Evolutionary conservation across 495 filamentous ascomycete genomes (phyloP).

Genomic region (Jackrogersella multiformis): DNA sequence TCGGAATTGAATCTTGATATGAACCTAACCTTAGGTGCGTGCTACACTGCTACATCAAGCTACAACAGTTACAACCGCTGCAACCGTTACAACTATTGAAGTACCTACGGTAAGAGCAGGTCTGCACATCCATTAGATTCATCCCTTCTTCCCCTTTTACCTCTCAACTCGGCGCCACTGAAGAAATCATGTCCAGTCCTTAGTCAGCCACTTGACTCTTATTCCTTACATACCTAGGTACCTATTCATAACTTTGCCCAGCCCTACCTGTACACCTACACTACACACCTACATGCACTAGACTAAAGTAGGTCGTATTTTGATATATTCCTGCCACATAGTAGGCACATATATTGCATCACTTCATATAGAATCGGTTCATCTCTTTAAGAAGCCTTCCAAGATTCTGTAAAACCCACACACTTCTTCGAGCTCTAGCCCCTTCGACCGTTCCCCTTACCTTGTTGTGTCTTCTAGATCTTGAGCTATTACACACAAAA

Average conservation of each 20-base stretch:
- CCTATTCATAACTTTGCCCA: not conserved
- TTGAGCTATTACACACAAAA: not conserved
- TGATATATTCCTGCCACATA: too few species aligned
- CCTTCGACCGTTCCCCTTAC: conserved; percentile 8
- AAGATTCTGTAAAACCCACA: conserved; percentile 13
- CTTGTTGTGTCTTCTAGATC: conserved; percentile 16
- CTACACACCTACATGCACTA: not conserved
- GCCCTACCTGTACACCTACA: not conserved
- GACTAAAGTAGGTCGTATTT: conserved; percentile 19
- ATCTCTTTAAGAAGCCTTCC: conserved; percentile 8
- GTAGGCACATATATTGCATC: conserved; percentile 43
- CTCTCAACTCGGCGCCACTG: conserved; percentile 1
- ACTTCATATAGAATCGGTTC: conserved; percentile 18
- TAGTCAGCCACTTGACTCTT: not conserved
- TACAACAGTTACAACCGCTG: not conserved
- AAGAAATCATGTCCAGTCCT: not conserved
- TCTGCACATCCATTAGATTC: not conserved
- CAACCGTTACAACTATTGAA: not conserved
- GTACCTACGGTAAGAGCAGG: not conserved
- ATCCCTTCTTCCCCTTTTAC: not conserved
- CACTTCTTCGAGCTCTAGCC: conserved; percentile 16
- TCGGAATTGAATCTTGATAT: conserved; percentile 11
- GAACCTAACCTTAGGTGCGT: not conserved
- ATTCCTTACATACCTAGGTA: too few species aligned
- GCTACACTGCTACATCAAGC: not conserved